Evolutionary conservation across 2,329 filamentous ascomycete species (phyloP), one percentile per base, ranked within the genome.

Genomic region (Fusarium hostae): DNA sequence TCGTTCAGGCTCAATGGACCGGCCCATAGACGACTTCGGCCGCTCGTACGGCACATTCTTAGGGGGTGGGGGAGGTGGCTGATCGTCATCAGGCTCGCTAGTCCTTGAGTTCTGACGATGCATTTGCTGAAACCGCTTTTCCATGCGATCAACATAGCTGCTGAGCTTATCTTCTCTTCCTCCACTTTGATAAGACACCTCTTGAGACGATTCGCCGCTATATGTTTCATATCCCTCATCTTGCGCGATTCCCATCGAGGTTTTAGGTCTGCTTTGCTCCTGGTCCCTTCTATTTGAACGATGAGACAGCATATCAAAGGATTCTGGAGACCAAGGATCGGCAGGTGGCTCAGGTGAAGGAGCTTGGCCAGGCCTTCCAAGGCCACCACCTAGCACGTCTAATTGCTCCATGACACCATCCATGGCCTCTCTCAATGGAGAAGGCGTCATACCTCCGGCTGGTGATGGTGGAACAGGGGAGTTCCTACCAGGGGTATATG

Each of bases 321-420:
- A 93, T 76, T 97, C 95, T 0, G 94, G 94, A 0, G 94, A 96
- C 96, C 96, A 99, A 8, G 94, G 91, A 77, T 94, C 89, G 12
- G 90, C 81, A 1, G 88, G 84, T 1, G 87, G 83, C 44, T 89
- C 86, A 2, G 89, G 86, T 32, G 88, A 86, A 37, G 88, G 86
- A 76, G 69, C 85, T 26, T 86, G 83, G 61, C 87, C 86, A 44
- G 88, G 84, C 74, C 91, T 85, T 22, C 91, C 76, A 13, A 70
- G 35, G 13, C 70, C 66, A 16, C 68, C 77, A 26, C 79, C 80
- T 85, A 99, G 93, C 66, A 95, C 94, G 78, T 97, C 92, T 45
- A 99, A 82, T 61, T 96, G 97, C 72, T 96, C 94, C 90, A 98
- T 98, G 7, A 99, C 95, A 80, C 97, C 95, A 78, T 98, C 95